Conservation (phyloP, 345 rosid species). For the Eucalyptus sp. region DNA sequence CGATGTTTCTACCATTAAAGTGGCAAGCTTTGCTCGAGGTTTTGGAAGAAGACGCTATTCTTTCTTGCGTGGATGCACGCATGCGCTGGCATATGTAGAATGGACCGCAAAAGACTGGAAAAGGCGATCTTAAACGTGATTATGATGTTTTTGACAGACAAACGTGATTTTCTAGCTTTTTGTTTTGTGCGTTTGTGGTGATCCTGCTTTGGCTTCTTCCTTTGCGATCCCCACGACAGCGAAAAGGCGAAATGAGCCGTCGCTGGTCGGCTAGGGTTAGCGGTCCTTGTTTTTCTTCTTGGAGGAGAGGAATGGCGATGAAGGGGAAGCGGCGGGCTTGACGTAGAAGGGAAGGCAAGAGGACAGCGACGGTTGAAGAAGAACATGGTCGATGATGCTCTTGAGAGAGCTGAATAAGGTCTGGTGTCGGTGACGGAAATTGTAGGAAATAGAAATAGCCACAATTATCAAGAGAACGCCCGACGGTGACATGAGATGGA, state of each 20-base stretch:
- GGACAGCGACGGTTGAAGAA: neutral
- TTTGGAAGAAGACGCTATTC: neutral
- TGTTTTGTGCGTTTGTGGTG: neutral
- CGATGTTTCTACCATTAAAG: neutral
- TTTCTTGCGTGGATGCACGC: neutral
- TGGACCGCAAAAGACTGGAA: neutral
- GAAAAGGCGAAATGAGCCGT: neutral
- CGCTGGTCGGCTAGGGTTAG: neutral
- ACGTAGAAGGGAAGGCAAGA: neutral
- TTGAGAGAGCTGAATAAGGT: neutral
- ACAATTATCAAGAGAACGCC: neutral
- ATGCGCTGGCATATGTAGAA: neutral
- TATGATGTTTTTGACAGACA: neutral
- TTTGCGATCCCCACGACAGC: neutral
- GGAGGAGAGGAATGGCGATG: neutral
- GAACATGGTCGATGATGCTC: neutral
- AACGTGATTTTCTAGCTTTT: neutral
- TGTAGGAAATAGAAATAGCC: neutral
- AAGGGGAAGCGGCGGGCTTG: neutral
- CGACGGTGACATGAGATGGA: neutral
- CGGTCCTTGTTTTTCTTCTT: neutral
- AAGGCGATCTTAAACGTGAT: neutral
- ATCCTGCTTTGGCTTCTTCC: neutral
- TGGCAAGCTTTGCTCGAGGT: neutral
- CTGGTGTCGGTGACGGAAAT: neutral